Evolutionary conservation across 768 basidiomycete genomes (phyloP).

Genomic region (Pleurotus citrinopileatus): DNA sequence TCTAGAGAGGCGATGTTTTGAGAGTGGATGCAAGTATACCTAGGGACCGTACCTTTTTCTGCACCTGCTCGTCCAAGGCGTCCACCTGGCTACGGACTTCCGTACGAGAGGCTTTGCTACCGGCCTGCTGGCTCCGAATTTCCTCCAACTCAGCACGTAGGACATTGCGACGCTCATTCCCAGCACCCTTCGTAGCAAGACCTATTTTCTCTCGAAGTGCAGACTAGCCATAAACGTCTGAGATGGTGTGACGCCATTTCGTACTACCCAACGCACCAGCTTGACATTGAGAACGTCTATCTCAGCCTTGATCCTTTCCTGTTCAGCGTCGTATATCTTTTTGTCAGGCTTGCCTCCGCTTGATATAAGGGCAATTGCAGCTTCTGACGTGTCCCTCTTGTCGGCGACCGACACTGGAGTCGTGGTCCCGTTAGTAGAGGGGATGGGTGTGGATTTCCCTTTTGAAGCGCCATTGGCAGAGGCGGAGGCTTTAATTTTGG

Average conservation of each 20-base stretch:
- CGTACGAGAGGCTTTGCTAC: constrained; percentile 63
- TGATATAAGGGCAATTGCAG: constrained; percentile 15
- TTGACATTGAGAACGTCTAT: constrained; percentile 81
- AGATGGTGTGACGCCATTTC: constrained; percentile 1
- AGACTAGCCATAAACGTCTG: constrained; percentile 38
- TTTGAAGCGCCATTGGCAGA: constrained; percentile 39
- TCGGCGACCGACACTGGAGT: constrained; percentile 44
- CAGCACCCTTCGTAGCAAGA: constrained; percentile 55
- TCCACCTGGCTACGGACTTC: constrained; percentile 82
- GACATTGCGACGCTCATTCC: constrained; percentile 66
- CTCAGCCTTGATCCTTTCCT: constrained; percentile 75
- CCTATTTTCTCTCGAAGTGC: constrained; percentile 76
- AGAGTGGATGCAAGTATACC: neutral
- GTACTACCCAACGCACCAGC: constrained; percentile 54
- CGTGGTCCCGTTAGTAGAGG: constrained; percentile 45
- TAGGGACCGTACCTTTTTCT: constrained; percentile 67
- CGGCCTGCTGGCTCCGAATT: constrained; percentile 77
- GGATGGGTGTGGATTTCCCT: constrained; percentile 38
- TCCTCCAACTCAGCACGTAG: constrained; percentile 81
- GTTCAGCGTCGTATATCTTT: constrained; percentile 78
- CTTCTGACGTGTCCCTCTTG: constrained; percentile 34
- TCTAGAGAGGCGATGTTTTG: constrained; percentile 36
- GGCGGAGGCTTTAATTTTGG: constrained; percentile 53
- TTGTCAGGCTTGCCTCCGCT: constrained; percentile 78
- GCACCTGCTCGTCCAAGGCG: constrained; percentile 68